Evolutionary conservation across 805 yeast genomes (phyloP), one percentile per base, ranked within the genome.

Genomic region (Novakomyces olei): DNA sequence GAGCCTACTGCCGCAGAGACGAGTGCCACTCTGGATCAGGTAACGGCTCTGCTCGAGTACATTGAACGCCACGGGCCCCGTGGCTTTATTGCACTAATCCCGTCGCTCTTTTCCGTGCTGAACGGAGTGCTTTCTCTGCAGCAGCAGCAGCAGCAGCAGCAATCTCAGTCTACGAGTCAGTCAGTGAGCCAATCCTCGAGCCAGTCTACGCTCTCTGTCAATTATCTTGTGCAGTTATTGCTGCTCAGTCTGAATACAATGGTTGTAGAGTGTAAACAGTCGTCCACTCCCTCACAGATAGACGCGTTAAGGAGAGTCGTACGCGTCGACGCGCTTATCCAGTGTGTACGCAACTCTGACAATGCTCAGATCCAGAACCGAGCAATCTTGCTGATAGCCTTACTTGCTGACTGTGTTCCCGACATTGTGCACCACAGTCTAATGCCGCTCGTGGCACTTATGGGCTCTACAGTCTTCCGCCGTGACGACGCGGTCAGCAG

Each of bases 391-490:
- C 85, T 88, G 18, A 71, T 88, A 42, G 76, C 95, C 2, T 74
- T 80, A 31, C 58, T 88, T 42, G 96, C 96, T 1, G 61, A 80
- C 1, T 55, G 88, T 35, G 77, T 85, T 8, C 94, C 96, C 5
- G 95, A 85, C 46, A 68, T 76, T 19, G 81, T 88, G 19, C 58
- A 88, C 34, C 96, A 88, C 54, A 77, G 94, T 2, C 93, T 88
- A 5, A 88, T 88, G 98, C 98, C 98, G n/a, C 85, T 88, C 33
- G 88, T 88, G 60, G 88, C 98, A 1, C 88, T 88, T 45, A 88
- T 88, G 96, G 98, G 98, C 37, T 92, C 96, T 8, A 92, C 81
- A 46, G 83, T 95, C 9, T 68, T 88, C 33, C 73, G 93, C 46
- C 94, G 88, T 54, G 98, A 88, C 51, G 96, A 88, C 51, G 95